Base-by-base conservation (phyloP, 495 filamentous ascomycete species). In the Neurospora sp. region DNA sequence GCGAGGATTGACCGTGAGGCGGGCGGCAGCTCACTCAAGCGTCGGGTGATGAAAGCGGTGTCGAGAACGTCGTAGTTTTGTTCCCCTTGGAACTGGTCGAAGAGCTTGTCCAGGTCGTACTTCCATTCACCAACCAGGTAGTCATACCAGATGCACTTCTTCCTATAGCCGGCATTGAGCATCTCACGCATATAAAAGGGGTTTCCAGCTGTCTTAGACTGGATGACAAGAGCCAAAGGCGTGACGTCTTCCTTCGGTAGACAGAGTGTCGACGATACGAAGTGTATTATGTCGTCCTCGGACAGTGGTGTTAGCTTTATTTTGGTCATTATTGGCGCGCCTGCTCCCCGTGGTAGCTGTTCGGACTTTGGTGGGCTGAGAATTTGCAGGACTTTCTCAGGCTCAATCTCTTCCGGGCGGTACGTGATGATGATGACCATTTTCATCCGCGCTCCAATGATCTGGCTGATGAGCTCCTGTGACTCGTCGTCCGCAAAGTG, bases 171-270 rank as follows among this genome's bases (percentile, higher is more conserved):
- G 9, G 91, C 90, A 77, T 92, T 92, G n/a, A 97, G 86, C 89
- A 97, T 94, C 79, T 96, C 92, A 39, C 92, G 88, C 74, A 97
- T 90, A 75, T 94, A 95, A 79, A 97, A 97, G 0, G 92, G 92
- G 77, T 96, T 96, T 0, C 93, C 93, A 16, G 86, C 85, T 31
- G 90, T 92, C 81, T 94, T 94, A 76, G 94, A 92, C 79, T 94
- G 91, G 20, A 96, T 87, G 12, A 94, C 90, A 23, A 92, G 88
- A 11, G 90, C 88, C 14, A 93, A 79, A 8, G 90, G 86, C 9
- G 90, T 74, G 23, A 90, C 85, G 54, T 91, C 88, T 44, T 90
- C 88, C 44, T 81, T 82, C 11, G 87, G 83, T 54, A 89, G 79
- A 70, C 86, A 89, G 9, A 97, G 88, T 8, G 94, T 94, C 18